Base-by-base conservation (phyloP, 805 yeast species). In the Kazachstania africana region DNA sequence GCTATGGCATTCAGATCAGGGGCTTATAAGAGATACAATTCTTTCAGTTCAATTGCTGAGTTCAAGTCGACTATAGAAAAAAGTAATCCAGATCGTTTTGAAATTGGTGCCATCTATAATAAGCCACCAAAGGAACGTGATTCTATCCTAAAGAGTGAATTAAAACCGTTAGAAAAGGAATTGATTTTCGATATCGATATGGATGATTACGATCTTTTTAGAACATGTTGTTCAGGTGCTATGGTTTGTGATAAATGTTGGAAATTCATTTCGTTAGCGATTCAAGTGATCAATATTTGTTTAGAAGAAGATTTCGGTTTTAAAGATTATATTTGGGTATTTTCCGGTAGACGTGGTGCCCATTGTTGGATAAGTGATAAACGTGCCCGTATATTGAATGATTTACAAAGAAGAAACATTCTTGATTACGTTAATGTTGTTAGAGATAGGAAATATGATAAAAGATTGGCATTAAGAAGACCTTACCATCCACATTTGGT, bases 311-410 rank as follows among this genome's bases (percentile, higher is more conserved):
- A 88, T 55, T 91, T 91, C 57, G 97, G 95, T 1, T 87, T 82
- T 54, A 61, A 74, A 37, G 77, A 83, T 55, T 63, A 84, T 50
- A 64, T 91, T 30, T 91, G 97, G 97, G 95, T 88, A 4, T 91
- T 83, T 50, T 84, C 95, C 1, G 98, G 98, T 28, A 79, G 98
- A 65, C 81, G 98, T 70, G 98, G 98, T 56, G 94, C 93, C 12
- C 98, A 91, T 65, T 93, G 97, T 48, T 91, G 98, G 98, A 68
- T 91, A 16, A 81, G 94, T 56, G 98, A 91, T 52, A 58, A 68
- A 34, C 62, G 87, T 29, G 95, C 96, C 1, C 62, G 96, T 35
- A 46, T 53, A 2, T 56, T 91, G 38, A 79, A 72, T 39, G 97
- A 91, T 53, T 47, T 62, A 4, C 71, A 73, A 37, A 70, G 98